Evolutionary conservation across 2,329 filamentous ascomycete genomes (phyloP).

Genomic region (Penicillium sp.): DNA sequence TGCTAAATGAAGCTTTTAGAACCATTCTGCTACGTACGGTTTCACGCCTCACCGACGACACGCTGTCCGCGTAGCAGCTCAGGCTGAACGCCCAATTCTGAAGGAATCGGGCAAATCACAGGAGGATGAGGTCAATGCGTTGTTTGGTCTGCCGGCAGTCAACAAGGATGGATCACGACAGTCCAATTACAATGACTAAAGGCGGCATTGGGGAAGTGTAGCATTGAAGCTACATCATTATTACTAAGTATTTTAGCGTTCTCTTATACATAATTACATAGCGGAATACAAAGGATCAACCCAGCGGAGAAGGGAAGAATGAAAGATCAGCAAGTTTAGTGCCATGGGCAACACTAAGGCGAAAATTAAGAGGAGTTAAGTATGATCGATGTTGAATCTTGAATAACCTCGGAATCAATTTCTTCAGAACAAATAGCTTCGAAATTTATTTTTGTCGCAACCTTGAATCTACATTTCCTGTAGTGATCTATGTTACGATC

Average conservation of each 20-base stretch:
- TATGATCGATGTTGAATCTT: too few relatives aligned
- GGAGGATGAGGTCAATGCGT: constrained; percentile 53
- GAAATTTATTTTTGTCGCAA: too few relatives aligned
- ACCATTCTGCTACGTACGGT: constrained; percentile 58
- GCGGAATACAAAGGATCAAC: not conserved
- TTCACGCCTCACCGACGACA: constrained; percentile 59
- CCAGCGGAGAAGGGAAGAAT: too few relatives aligned
- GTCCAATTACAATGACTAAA: constrained; percentile 60
- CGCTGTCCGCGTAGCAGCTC: constrained; percentile 51
- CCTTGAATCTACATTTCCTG: too few relatives aligned
- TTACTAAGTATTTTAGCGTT: constrained; percentile 4
- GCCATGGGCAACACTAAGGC: too few relatives aligned
- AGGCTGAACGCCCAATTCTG: constrained; percentile 50
- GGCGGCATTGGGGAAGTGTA: not conserved
- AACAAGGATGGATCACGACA: constrained; percentile 59
- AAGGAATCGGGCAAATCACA: constrained; percentile 51
- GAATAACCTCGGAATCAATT: too few relatives aligned
- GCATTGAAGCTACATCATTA: not conserved
- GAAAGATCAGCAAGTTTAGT: too few relatives aligned
- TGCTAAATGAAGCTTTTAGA: constrained; percentile 33
- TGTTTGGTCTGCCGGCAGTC: constrained; percentile 51
- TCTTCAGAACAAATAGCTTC: too few relatives aligned
- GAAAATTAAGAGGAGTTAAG: too few relatives aligned
- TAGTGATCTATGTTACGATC: too few relatives aligned
- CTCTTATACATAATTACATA: not conserved